Base-by-base conservation (phyloP, 176 grass and related monocot species). In the Musa schizocarpa region DNA sequence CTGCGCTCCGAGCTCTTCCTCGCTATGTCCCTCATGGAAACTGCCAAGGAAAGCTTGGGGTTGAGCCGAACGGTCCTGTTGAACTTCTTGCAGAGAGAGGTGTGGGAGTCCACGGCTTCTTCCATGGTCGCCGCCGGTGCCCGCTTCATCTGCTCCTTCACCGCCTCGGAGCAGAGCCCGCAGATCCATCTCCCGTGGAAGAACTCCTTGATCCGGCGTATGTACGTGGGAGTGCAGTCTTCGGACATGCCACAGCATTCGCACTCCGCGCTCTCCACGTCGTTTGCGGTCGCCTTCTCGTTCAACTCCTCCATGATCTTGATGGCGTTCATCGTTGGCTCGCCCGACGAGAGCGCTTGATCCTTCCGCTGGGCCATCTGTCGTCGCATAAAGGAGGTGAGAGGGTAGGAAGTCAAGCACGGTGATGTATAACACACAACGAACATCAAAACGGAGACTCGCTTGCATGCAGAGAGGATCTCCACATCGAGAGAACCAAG, bases 221-320 rank as follows among this genome's bases (percentile, higher is more conserved):
- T 64, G 55, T 80, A 80, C 8, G 34, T 65, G 7, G 69, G 68
- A 12, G 69, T 80, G 69, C 78, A 73, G 9, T 80, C 78, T 57
- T 80, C 78, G 5, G 78, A 80, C 78, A 80, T 64, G 48, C 78
- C 78, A 26, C 78, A 80, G 48, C 69, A 80, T 22, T 72, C 78
- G 14, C 78, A 80, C 69, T 20, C 57, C 14, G 73, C 43, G 43
- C 50, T 69, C 65, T 78, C 77, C 52, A 22, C 77, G 57, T 21
- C 52, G 24, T 55, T 21, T 14, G 50, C n/a, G 22, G 13, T 23
- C 2, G 19, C 14, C 9, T 13, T 21, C 73, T 23, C 9, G 6
- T 25, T 8, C 53, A 25, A 9, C 13, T 54, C n/a, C 22, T 74
- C 53, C 20, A 56, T 56, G 11, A 56, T 73, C 1, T 11, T 16